These are phyloP conservation scores for Guyanaporus albipodus DNA, from an alignment of 768 basidiomycete species.

Conservation along the genomic window DNA sequence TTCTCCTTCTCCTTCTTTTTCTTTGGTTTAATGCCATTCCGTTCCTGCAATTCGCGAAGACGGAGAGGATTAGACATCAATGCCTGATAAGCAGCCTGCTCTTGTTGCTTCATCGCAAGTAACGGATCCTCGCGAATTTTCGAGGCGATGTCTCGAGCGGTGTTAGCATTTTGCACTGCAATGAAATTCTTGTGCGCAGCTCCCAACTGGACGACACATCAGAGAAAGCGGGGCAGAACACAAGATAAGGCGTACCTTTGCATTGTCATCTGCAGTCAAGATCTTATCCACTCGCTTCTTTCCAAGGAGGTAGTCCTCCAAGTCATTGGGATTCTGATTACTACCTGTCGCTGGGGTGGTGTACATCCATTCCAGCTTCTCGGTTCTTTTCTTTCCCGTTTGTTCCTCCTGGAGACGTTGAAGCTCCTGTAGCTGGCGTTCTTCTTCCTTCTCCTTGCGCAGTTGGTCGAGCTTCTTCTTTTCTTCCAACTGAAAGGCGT, in stretches of 20 bases:
- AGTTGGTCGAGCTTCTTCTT: constrained; percentile 98
- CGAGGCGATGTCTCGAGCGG: constrained; percentile 76
- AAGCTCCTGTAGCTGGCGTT: constrained; percentile 92
- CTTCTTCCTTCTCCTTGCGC: constrained; percentile 96
- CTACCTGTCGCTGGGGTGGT: constrained; percentile 94
- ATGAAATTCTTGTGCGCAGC: constrained; percentile 91
- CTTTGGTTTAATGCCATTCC: constrained; percentile 77
- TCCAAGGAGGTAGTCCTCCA: constrained; percentile 95
- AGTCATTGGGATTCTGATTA: constrained; percentile 79
- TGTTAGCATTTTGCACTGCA: constrained; percentile 93
- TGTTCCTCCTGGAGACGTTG: constrained; percentile 94
- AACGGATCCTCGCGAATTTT: constrained; percentile 97
- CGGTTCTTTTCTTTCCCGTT: constrained; percentile 90
- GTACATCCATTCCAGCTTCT: constrained; percentile 99
- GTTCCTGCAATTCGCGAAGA: constrained; percentile 74
- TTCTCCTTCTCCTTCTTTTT: constrained; percentile 67
- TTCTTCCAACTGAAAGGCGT: constrained; percentile 74
- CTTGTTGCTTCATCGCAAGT: constrained; percentile 97
- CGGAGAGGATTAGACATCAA: constrained; percentile 84
- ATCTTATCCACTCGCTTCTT: constrained; percentile 99
- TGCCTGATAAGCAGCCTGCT: constrained; percentile 88
- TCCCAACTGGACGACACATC: constrained; percentile 52
- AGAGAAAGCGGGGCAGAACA: neutral
- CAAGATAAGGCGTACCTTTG: constrained; percentile 51
- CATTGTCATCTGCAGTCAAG: constrained; percentile 86